phyloP scores from a whole-genome alignment of 768 basidiomycete species.

The Amanita jacksonii region DNA sequence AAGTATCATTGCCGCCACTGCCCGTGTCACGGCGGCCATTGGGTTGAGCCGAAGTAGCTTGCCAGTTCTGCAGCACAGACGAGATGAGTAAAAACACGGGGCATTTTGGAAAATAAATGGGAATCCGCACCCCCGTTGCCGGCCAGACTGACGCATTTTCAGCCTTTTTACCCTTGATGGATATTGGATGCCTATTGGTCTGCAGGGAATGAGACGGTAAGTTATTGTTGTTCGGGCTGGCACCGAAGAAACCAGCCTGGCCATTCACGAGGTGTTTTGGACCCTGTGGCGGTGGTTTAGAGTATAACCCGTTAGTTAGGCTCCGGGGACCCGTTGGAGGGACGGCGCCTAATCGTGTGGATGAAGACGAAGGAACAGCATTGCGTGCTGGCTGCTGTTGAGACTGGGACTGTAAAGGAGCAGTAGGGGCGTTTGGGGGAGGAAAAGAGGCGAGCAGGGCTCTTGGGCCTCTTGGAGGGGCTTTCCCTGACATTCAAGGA shows the following conservation, averaged over 20 bases:
- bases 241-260: constrained; percentile 11
- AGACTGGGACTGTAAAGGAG: constrained; percentile 16
- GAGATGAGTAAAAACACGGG: not conserved
- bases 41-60: constrained; percentile 18
- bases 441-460: constrained; percentile 48
- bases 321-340: constrained; percentile 65
- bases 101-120: constrained; percentile 11
- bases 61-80: constrained; percentile 19
- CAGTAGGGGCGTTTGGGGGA: constrained; percentile 16
- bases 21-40: constrained; percentile 19
- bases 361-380: constrained; percentile 12
- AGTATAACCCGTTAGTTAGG: constrained; percentile 31
- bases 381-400: constrained; percentile 13
- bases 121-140: constrained; percentile 17
- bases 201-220: constrained; percentile 18
- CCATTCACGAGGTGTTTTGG: constrained; percentile 39
- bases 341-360: constrained; percentile 37
- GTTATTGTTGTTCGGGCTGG: constrained; percentile 14
- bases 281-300: constrained; percentile 20
- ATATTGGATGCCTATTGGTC: constrained; percentile 24
- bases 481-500: constrained; percentile 61
- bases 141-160: constrained; percentile 14
- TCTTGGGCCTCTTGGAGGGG: constrained; percentile 65
- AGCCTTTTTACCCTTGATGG: constrained; percentile 29
- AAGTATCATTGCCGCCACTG: constrained; percentile 11